A percentile compares a stretch with the other conserved stretches of the same genome.
phyloP scores from a whole-genome alignment of 208 protist genomes.

The Trypanosoma mega region DNA sequence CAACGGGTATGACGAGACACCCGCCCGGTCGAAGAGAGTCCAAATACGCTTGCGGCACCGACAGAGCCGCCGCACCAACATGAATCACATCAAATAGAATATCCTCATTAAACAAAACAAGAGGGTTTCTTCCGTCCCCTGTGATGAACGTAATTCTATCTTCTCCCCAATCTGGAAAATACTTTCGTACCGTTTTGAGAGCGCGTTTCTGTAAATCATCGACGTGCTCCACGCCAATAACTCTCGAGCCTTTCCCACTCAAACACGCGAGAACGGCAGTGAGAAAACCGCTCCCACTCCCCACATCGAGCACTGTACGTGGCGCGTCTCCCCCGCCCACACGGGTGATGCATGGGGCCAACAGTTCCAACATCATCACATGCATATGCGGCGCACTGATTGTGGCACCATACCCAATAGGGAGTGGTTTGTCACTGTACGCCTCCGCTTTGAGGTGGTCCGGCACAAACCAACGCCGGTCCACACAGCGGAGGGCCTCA shows the following conservation, averaged over 20 bases:
- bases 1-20: constrained; percentile 78
- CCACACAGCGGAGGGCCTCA: constrained; percentile 60
- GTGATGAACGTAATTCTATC: constrained; percentile 42
- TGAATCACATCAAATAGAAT: constrained; percentile 81
- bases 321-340: background rate
- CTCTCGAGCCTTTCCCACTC: constrained; percentile 37
- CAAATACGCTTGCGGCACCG: constrained; percentile 43
- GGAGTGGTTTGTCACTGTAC: constrained; percentile 71
- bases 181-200: constrained; percentile 31
- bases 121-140: constrained; percentile 66
- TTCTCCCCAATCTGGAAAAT: constrained; percentile 47
- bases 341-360: constrained; percentile 44
- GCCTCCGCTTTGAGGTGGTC: constrained; percentile 18
- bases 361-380: constrained; percentile 81
- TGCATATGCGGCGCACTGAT: constrained; percentile 93
- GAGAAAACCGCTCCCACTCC: constrained; percentile 90
- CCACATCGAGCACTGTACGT: constrained; percentile 66
- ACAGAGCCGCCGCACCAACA: constrained; percentile 71
- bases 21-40: constrained; percentile 48
- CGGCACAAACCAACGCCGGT: constrained; percentile 78
- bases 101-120: constrained; percentile 18
- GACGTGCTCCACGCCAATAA: constrained; percentile 85
- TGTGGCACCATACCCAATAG: constrained; percentile 82
- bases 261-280: constrained; percentile 66
- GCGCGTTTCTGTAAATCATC: constrained; percentile 45